Evolutionary conservation across 768 basidiomycete genomes (phyloP).

Genomic region (Rickenella mellea): DNA sequence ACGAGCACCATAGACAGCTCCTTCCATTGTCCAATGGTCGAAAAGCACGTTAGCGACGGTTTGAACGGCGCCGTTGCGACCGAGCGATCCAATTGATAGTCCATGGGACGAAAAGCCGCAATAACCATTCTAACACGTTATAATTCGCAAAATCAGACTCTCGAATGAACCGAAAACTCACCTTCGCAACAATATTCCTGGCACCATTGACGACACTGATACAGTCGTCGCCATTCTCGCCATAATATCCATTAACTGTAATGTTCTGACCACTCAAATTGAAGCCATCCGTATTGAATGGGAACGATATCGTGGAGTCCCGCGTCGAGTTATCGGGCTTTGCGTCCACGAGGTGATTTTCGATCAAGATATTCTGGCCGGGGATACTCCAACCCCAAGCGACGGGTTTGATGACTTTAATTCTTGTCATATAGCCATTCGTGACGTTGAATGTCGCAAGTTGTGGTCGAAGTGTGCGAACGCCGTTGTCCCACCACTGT

Average conservation of each 20-base stretch:
- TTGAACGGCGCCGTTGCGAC: conserved; percentile 31
- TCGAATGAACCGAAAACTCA: too few species aligned
- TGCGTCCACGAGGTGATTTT: conserved; percentile 32
- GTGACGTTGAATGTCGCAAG: conserved; percentile 39
- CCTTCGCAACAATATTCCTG: conserved; percentile 36
- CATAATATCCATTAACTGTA: conserved; percentile 47
- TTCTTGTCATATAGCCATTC: conserved; percentile 14
- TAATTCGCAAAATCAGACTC: background rate
- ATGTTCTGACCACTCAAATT: conserved; percentile 47
- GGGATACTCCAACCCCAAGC: conserved; percentile 24
- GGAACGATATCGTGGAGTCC: conserved; percentile 19
- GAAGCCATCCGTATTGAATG: conserved; percentile 19
- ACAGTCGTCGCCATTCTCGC: conserved; percentile 57
- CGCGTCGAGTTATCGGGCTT: conserved; percentile 29
- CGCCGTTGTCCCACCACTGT: conserved; percentile 38
- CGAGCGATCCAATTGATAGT: conserved; percentile 44
- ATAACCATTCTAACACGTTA: background rate
- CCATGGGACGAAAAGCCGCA: conserved; percentile 26
- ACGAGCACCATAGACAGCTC: conserved; percentile 44
- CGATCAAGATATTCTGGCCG: conserved; percentile 27
- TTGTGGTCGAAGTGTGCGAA: conserved; percentile 32
- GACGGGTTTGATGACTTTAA: background rate
- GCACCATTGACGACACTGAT: conserved; percentile 48
- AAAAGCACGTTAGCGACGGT: conserved; percentile 52
- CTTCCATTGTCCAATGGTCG: too few species aligned